Conservation (phyloP, 305 asterid species). For the Solanum hybrid region DNA sequence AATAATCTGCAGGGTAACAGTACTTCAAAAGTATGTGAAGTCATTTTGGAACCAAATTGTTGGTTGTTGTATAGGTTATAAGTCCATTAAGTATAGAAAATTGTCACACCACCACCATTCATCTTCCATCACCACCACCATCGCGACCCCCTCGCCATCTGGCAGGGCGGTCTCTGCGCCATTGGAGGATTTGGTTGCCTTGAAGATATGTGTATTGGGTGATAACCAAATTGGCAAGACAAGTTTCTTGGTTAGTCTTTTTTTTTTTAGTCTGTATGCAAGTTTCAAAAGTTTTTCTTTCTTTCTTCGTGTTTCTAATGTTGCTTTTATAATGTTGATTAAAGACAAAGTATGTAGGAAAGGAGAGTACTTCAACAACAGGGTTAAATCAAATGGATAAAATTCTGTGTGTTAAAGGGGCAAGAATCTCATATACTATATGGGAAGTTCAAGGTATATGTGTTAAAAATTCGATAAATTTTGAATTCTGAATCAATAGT, state of each 20-base stretch:
- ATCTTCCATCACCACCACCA: constrained; percentile 2
- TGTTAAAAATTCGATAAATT: background rate
- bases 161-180: constrained; percentile 8
- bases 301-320: background rate
- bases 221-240: constrained; percentile 67
- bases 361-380: constrained; percentile 12
- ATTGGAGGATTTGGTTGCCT: constrained; percentile 47
- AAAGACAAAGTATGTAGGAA: constrained; percentile 63
- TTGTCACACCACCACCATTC: background rate
- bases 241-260: constrained; percentile 49
- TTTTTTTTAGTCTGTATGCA: background rate
- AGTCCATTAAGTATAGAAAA: background rate
- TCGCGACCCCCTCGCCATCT: background rate
- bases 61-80: background rate
- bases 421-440: constrained; percentile 59
- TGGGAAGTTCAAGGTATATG: constrained; percentile 78
- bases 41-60: constrained; percentile 2
- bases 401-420: constrained; percentile 57
- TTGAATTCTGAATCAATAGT: background rate
- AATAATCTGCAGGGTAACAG: background rate
- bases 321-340: background rate
- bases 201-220: constrained; percentile 68
- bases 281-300: background rate
- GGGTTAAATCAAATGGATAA: constrained; percentile 70
- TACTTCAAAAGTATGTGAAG: background rate